A percentile compares a stretch with the other conserved stretches of the same genome.
phyloP scores from a whole-genome alignment of 225 moss, liverwort and hornwort species.

The Pleurozium schreberi region DNA sequence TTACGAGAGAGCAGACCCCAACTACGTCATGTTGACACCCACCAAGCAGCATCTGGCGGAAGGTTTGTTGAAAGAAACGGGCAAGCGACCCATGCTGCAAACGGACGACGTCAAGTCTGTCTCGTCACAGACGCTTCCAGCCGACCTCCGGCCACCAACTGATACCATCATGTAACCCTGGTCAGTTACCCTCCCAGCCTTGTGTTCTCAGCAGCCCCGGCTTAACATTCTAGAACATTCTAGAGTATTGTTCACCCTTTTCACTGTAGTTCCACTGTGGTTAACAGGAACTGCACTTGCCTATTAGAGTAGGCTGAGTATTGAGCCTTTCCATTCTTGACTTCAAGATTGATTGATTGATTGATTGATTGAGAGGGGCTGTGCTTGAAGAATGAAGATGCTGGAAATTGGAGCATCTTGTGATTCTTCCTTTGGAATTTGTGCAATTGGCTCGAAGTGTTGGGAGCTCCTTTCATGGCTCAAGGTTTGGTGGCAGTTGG shows the following conservation, averaged over 20 bases:
- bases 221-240: not conserved
- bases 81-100: constrained; percentile 73
- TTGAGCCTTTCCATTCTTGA: not conserved
- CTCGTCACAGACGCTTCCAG: constrained; percentile 46
- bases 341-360: no score
- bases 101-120: constrained; percentile 38
- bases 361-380: not conserved
- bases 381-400: not conserved
- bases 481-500: not conserved
- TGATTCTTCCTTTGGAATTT: not conserved
- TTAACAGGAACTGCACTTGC: not conserved
- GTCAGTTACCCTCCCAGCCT: not conserved
- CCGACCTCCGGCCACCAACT: constrained; percentile 56
- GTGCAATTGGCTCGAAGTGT: not conserved
- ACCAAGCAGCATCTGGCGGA: constrained; percentile 82
- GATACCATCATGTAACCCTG: constrained; percentile 40
- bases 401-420: not conserved
- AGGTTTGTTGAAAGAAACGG: constrained; percentile 74
- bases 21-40: constrained; percentile 91
- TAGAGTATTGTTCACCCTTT: not conserved
- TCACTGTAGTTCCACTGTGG: not conserved
- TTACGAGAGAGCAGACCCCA: constrained; percentile 91
- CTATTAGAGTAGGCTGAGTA: not conserved
- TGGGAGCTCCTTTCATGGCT: not conserved
- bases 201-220: not conserved